A percentile compares a stretch with the other conserved stretches of the same genome.
phyloP scores from a whole-genome alignment of 2,329 filamentous ascomycete genomes.

The Pleochaeta shiraiana region DNA sequence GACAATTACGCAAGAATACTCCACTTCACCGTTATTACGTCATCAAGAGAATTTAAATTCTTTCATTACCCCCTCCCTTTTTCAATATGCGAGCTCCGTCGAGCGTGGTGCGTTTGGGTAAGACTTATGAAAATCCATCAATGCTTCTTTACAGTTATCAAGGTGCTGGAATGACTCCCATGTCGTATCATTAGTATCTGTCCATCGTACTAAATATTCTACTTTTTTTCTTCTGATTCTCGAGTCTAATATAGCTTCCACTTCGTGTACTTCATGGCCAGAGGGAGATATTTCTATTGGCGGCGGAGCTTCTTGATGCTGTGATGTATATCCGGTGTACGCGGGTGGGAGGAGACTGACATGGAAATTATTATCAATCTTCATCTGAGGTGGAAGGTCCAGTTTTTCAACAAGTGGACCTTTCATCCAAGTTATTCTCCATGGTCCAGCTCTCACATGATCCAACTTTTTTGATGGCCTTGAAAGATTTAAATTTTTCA shows the following conservation, averaged over 20 bases:
- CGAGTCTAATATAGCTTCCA: background rate
- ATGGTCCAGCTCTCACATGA: background rate
- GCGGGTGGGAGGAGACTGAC: background rate
- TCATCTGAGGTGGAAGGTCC: background rate
- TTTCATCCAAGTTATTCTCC: background rate
- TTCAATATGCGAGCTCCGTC: background rate
- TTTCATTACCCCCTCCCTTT: background rate
- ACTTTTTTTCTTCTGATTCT: background rate
- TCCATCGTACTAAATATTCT: slow-evolving; percentile 3
- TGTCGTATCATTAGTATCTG: background rate
- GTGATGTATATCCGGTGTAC: background rate
- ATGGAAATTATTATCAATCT: background rate
- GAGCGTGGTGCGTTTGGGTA: background rate
- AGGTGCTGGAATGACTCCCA: background rate
- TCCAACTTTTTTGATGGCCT: background rate
- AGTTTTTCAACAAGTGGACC: background rate
- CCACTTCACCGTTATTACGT: no score
- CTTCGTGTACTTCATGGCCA: background rate
- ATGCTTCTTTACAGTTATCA: background rate
- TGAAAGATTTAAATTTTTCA: background rate
- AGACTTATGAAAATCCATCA: background rate
- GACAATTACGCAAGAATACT: no score
- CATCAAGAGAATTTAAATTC: no score
- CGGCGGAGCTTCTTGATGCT: background rate
- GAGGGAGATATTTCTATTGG: background rate